These are phyloP conservation scores for Sugiyamaella lignohabitans DNA, from an alignment of 805 yeast species.

Conservation along the genomic window DNA sequence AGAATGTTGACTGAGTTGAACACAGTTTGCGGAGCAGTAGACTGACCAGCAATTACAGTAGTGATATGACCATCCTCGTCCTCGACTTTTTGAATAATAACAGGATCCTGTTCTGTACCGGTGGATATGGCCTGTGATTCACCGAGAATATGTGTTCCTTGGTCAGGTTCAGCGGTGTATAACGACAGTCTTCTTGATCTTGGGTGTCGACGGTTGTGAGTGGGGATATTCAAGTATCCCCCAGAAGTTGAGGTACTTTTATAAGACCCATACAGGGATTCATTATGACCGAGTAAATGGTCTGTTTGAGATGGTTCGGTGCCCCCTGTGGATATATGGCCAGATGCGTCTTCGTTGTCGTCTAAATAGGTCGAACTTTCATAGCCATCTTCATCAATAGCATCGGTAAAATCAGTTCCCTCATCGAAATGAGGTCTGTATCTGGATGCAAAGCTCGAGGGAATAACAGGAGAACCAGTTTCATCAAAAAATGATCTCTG, in stretches of 20 bases:
- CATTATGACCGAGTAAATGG: slow-evolving; percentile 3
- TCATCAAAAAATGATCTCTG: slow-evolving; percentile 59
- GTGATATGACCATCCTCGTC: slow-evolving; percentile 62
- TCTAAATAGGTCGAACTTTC: slow-evolving; percentile 6
- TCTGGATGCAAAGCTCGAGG: slow-evolving; percentile 1
- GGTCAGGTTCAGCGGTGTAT: slow-evolving; percentile 12
- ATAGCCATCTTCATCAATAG: slow-evolving; percentile 7
- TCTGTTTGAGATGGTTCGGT: background rate
- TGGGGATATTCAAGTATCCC: background rate
- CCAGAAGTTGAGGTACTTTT: slow-evolving; percentile 3
- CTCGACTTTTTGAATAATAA: slow-evolving; percentile 57
- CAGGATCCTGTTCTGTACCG: slow-evolving; percentile 42
- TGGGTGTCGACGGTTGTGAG: background rate
- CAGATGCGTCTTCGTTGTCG: slow-evolving; percentile 6
- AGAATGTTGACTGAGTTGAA: slow-evolving; percentile 61
- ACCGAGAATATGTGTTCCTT: slow-evolving; percentile 16
- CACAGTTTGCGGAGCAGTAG: slow-evolving; percentile 66
- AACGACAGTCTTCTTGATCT: slow-evolving; percentile 10
- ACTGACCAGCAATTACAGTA: slow-evolving; percentile 72
- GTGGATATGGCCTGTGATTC: slow-evolving; percentile 21
- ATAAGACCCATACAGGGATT: slow-evolving; percentile 5
- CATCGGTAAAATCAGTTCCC: slow-evolving; percentile 3
- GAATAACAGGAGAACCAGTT: slow-evolving; percentile 17
- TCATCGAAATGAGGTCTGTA: slow-evolving; percentile 9
- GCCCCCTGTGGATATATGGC: slow-evolving; percentile 1